Percentiles rank a stretch among this genome's conserved stretches.
Conservation (phyloP, 306 rosid genomes). For the Lathyrus tuberosus region DNA sequence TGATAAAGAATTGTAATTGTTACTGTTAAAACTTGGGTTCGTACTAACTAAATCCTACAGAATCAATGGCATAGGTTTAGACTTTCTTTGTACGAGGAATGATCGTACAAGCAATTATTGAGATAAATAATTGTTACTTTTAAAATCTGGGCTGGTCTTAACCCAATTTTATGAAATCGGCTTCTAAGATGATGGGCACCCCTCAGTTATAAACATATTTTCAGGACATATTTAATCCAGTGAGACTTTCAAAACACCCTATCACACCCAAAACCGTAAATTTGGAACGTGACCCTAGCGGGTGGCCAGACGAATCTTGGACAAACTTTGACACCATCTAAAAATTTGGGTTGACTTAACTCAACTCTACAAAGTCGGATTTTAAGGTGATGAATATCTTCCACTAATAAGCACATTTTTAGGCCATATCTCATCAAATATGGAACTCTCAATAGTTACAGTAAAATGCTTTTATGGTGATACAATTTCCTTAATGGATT, state of each 20-base stretch:
- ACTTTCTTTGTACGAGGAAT: neutral
- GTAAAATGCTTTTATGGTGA: neutral
- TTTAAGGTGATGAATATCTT: neutral
- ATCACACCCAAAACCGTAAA: neutral
- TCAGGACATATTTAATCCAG: neutral
- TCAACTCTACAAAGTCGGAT: neutral
- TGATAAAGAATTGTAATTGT: neutral
- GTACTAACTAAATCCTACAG: neutral
- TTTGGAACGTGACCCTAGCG: no score
- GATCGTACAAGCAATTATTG: slow-evolving; percentile 21
- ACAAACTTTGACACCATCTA: neutral
- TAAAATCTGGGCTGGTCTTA: neutral
- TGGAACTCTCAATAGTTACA: neutral
- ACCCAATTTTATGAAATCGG: neutral
- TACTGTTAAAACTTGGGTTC: neutral
- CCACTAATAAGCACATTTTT: neutral
- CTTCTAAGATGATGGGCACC: neutral
- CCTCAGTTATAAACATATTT: neutral
- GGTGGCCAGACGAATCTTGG: neutral
- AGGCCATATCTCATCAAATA: neutral
- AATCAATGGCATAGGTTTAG: neutral
- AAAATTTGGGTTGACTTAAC: neutral
- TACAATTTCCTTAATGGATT: slow-evolving; percentile 5
- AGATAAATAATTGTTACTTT: neutral
- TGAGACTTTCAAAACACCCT: neutral